Evolutionary conservation across 495 filamentous ascomycete genomes (phyloP).

Genomic region (Xylaria nigripes): DNA sequence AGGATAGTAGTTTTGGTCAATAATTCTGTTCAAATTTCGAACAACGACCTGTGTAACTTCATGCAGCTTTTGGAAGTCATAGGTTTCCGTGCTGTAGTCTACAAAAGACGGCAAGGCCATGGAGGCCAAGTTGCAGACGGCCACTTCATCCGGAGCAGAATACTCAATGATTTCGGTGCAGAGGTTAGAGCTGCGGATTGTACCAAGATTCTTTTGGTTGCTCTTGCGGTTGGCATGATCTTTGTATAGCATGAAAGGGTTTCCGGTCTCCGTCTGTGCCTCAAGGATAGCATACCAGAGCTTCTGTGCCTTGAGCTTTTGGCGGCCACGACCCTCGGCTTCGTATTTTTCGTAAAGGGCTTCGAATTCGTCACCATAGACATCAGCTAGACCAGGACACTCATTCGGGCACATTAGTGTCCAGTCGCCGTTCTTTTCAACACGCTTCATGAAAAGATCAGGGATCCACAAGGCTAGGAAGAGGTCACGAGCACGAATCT

Average conservation of each 20-base stretch:
- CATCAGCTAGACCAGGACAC: constrained; percentile 86
- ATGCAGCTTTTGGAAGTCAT: constrained; percentile 92
- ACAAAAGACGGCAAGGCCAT: constrained; percentile 85
- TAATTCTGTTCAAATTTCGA: constrained; percentile 93
- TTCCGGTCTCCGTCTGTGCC: constrained; percentile 96
- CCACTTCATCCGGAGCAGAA: constrained; percentile 92
- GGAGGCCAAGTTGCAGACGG: constrained; percentile 96
- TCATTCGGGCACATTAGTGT: constrained; percentile 97
- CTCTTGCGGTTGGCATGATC: constrained; percentile 96
- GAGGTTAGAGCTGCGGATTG: constrained; percentile 95
- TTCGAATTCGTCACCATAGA: constrained; percentile 96
- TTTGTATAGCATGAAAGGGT: constrained; percentile 99
- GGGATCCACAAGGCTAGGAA: constrained; percentile 98
- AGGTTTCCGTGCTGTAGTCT: constrained; percentile 68
- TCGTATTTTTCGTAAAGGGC: constrained; percentile 93
- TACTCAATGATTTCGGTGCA: constrained; percentile 99
- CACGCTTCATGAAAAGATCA: constrained; percentile 98
- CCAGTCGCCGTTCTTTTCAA: constrained; percentile 92
- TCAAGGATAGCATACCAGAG: constrained; percentile 98
- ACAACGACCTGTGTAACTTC: constrained; percentile 85
- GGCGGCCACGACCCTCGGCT: constrained; percentile 76
- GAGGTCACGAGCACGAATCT: constrained; percentile 90
- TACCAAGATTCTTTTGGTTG: constrained; percentile 99
- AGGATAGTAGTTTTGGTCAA: constrained; percentile 95
- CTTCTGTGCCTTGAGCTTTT: constrained; percentile 93